Conservation (phyloP, 306 rosid genomes). For the Trifolium pratense region DNA sequence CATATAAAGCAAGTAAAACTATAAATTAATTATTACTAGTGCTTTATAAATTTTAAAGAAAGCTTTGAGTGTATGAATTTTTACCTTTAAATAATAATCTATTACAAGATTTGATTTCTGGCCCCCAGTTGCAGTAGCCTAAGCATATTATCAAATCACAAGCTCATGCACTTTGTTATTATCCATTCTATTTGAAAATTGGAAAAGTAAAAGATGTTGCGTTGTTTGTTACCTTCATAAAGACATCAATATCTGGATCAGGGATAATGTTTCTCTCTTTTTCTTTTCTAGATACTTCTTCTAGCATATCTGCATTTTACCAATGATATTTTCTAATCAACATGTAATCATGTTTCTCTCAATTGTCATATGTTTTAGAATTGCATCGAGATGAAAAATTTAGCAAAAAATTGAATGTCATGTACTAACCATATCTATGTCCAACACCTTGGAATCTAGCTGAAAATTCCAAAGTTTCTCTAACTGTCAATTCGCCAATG, state of each 20-base stretch:
- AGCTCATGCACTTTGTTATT: background rate
- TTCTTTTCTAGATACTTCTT: constrained; percentile 41
- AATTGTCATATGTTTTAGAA: background rate
- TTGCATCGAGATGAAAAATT: background rate
- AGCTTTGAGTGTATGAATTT: background rate
- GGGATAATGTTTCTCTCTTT: constrained; percentile 39
- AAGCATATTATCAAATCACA: constrained; percentile 29
- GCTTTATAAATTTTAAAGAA: background rate
- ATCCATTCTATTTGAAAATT: background rate
- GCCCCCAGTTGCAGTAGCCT: constrained; percentile 73
- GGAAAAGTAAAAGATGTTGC: background rate
- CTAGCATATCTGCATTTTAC: constrained; percentile 38
- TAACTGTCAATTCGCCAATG: constrained; percentile 41
- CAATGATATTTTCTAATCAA: background rate
- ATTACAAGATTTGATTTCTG: constrained; percentile 63
- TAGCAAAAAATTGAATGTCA: background rate
- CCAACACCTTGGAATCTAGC: constrained; percentile 48
- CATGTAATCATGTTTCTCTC: background rate
- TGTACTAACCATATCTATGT: constrained; percentile 36
- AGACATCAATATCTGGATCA: constrained; percentile 44
- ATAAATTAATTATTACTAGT: background rate
- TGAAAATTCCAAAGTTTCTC: constrained; percentile 48
- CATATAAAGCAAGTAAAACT: background rate
- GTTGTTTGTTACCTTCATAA: constrained; percentile 37
- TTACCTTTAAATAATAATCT: constrained; percentile 75